Percentiles rank a stretch among this genome's conserved stretches.
These are phyloP conservation scores for Phytophthora quininea DNA, from an alignment of 352 stramenopile genomes.

Conservation along the genomic window DNA sequence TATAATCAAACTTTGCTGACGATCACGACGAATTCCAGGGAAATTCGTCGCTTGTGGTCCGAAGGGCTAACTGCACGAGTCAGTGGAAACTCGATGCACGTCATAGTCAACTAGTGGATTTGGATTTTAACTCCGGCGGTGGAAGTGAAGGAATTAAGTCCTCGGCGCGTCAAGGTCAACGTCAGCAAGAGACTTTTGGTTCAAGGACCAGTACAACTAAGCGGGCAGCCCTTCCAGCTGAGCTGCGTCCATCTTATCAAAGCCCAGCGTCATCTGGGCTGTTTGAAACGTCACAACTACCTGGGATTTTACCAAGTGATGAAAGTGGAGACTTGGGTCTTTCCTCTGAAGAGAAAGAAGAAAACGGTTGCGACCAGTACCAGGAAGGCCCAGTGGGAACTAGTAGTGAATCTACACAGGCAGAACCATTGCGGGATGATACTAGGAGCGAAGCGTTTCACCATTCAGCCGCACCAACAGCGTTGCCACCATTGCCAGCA, in stretches of 20 bases:
- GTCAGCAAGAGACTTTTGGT: constrained; percentile 3
- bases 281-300: background rate
- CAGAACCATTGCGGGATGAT: constrained; percentile 4
- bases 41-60: constrained; percentile 48
- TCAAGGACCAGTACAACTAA: constrained; percentile 4
- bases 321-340: constrained; percentile 3
- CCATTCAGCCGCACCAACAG: constrained; percentile 12
- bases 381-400: constrained; percentile 5
- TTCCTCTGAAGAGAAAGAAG: background rate
- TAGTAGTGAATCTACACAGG: background rate
- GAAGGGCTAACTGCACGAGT: constrained; percentile 58
- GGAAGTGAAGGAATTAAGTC: too few species aligned
- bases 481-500: constrained; percentile 73
- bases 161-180: too few species aligned
- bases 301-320: background rate
- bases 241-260: constrained; percentile 19
- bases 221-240: constrained; percentile 18
- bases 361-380: background rate
- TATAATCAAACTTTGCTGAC: constrained; percentile 64
- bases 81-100: constrained; percentile 47
- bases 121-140: too few species aligned
- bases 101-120: constrained; percentile 27
- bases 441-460: constrained; percentile 8
- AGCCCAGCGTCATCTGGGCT: constrained; percentile 1
- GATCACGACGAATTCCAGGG: constrained; percentile 39